A percentile compares a stretch with the other conserved stretches of the same genome.
These are phyloP conservation scores for Xylaria sp. DNA, from an alignment of 2,329 filamentous ascomycete genomes.

Conservation along the genomic window DNA sequence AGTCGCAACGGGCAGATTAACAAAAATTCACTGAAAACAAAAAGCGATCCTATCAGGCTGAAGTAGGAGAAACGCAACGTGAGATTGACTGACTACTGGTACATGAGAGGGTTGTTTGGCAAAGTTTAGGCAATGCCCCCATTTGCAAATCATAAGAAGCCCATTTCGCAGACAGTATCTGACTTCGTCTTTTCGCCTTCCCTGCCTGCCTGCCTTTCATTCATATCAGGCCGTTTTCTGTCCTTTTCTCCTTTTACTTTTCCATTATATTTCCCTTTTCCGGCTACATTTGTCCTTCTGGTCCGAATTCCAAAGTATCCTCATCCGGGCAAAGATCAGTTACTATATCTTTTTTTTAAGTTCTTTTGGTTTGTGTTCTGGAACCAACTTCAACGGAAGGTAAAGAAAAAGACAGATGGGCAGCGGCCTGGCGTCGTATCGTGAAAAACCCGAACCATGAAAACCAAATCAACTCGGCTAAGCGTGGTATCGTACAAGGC, in stretches of 20 bases:
- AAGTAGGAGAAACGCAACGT: neutral
- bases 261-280: neutral
- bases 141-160: constrained; percentile 5
- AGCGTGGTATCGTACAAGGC: neutral
- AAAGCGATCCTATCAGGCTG: neutral
- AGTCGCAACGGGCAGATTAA: neutral
- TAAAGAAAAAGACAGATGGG: neutral
- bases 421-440: neutral
- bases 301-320: neutral
- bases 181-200: neutral
- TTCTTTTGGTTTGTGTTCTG: neutral
- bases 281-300: neutral
- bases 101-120: neutral
- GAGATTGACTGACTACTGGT: neutral
- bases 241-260: neutral
- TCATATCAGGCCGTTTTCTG: neutral
- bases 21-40: neutral
- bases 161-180: neutral
- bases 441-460: neutral
- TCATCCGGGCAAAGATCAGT: neutral
- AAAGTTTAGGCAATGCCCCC: neutral
- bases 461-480: neutral
- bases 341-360: neutral
- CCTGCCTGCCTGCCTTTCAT: neutral
- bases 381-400: neutral